Base-by-base conservation (phyloP, 78 protist genomes). In the Cavenderia fasciculata region DNA sequence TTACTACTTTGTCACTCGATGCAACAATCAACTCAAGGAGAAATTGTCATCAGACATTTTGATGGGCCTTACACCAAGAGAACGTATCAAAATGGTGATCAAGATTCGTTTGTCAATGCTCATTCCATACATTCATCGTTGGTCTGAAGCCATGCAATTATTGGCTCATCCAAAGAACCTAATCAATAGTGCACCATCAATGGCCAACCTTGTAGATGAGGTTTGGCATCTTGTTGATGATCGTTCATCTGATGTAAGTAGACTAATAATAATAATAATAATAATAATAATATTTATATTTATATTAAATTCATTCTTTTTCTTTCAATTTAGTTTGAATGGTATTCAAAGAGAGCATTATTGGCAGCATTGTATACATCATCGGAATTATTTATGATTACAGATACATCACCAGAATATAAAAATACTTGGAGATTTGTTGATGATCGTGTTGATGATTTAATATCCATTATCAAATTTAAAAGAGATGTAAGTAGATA, bases 241-340 rank as follows among this genome's bases (percentile, higher is more conserved):
- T 57, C 49, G 43, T 57, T 82, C 90, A 43, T 62, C 90, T n/a
- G 90, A 82, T 82, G 90, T 82, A 82, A 38, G 41, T 82, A 56
- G 49, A n/a, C 4, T 47, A 56, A 52, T 23, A 8, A 43, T 33
- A 23, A 19, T 1, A 10, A 46, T 46, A 18, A 46, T 27, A 0
- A 3, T 27, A 1, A 63, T 0, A 34, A 36, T 40, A 51, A 46
- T 46, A 46, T 14, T 14, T 46, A 46, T 14, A 51, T 6, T 2
- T 51, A 51, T 6, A 51, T 51, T 6, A 51, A 56, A 21, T 56
- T 19, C 27, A 27, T 59, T 59, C 2, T 4, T 59, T 38, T 71
- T 1, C 40, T 36, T 76, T 10, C 38, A 18, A n/a, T 31, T 2
- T 56, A 82, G 90, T 82, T 82, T 82, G 76, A 65, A 34, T 82